These are phyloP conservation scores for Myotisia sp. DNA, from an alignment of 2,329 filamentous ascomycete species.

Conservation along the genomic window DNA sequence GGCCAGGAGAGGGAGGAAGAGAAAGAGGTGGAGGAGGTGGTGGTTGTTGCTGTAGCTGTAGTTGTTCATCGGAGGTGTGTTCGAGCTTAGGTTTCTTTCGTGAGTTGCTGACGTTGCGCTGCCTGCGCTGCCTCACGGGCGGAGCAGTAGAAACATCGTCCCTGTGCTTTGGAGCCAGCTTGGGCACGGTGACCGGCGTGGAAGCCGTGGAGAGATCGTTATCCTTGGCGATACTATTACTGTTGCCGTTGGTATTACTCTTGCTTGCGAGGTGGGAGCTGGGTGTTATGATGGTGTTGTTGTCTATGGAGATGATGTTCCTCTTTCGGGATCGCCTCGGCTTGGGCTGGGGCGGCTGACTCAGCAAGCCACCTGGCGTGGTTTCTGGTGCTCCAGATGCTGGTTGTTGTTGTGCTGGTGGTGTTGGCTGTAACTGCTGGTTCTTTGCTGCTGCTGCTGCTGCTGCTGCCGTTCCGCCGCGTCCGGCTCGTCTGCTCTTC, in stretches of 20 bases:
- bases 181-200: no score
- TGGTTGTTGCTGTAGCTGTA: background rate
- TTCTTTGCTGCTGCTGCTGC: slow-evolving; percentile 4
- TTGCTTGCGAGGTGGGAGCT: no score
- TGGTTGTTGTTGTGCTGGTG: slow-evolving; percentile 5
- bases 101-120: slow-evolving; percentile 16
- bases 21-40: no score
- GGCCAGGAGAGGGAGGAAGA: slow-evolving; percentile 15
- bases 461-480: slow-evolving; percentile 3
- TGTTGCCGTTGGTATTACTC: slow-evolving; percentile 8
- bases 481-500: background rate
- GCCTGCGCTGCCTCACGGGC: slow-evolving; percentile 10
- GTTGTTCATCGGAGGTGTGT: slow-evolving; percentile 15
- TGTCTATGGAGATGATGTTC: slow-evolving; percentile 4
- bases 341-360: slow-evolving; percentile 13
- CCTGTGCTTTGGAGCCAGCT: slow-evolving; percentile 24
- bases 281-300: slow-evolving; percentile 5
- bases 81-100: slow-evolving; percentile 38
- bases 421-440: slow-evolving; percentile 10
- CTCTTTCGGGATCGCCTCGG: slow-evolving; percentile 21
- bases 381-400: no score
- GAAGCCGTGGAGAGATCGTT: slow-evolving; percentile 16
- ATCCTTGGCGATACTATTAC: slow-evolving; percentile 14
- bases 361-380: slow-evolving; percentile 4
- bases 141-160: slow-evolving; percentile 12